These are phyloP conservation scores for Pythium rhizo-oryzae DNA, from an alignment of 352 stramenopile genomes.

Conservation along the genomic window DNA sequence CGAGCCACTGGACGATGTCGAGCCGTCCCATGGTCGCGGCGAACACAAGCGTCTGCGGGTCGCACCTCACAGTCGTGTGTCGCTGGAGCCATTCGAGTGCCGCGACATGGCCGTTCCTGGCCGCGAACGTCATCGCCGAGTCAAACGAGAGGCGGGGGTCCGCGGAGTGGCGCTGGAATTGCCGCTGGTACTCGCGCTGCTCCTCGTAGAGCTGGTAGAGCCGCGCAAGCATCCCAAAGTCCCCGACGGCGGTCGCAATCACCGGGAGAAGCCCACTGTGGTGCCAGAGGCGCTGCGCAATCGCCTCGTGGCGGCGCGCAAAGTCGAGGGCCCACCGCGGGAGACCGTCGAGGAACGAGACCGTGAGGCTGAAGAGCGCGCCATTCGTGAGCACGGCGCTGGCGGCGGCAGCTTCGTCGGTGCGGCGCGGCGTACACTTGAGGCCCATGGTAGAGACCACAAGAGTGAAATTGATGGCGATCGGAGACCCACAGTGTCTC, in stretches of 20 bases:
- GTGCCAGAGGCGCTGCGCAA: neutral
- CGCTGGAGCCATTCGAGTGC: slow-evolving; percentile 7
- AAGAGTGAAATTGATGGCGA: too few relatives aligned
- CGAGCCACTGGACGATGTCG: slow-evolving; percentile 32
- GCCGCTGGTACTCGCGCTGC: neutral
- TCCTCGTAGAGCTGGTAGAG: neutral
- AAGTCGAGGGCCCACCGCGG: neutral
- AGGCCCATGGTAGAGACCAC: too few relatives aligned
- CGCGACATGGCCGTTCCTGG: neutral
- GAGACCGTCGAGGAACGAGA: neutral
- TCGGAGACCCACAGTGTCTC: too few relatives aligned
- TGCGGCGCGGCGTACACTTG: too few relatives aligned
- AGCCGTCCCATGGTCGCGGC: slow-evolving; percentile 33
- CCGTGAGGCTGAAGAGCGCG: neutral
- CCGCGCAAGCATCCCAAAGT: neutral
- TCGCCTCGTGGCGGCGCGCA: neutral
- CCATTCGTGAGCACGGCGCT: slow-evolving; percentile 5
- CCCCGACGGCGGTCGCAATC: neutral
- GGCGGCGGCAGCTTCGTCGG: neutral
- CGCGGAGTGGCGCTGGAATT: neutral
- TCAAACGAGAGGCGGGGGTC: slow-evolving; percentile 6
- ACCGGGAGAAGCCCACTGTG: neutral
- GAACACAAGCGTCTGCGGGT: slow-evolving; percentile 3
- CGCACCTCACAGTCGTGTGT: neutral
- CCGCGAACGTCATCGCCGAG: slow-evolving; percentile 1